These are phyloP conservation scores for Dioscorea zingiberensis DNA, from an alignment of 106 monocot genomes.

Conservation along the genomic window DNA sequence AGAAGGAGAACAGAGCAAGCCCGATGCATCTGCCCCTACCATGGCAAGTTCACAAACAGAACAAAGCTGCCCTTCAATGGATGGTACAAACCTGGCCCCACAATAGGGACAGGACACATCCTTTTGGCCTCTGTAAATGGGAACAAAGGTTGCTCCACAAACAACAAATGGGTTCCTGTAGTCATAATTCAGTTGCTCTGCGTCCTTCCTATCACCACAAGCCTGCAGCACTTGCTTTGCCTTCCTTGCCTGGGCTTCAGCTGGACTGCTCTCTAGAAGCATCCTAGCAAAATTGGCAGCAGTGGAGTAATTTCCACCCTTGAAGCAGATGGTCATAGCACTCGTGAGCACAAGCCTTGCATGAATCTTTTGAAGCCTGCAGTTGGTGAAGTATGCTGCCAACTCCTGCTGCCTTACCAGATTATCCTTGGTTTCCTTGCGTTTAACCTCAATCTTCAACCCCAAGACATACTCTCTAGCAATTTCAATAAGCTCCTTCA, in stretches of 20 bases:
- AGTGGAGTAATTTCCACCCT: slow-evolving; percentile 55
- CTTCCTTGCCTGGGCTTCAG: slow-evolving; percentile 37
- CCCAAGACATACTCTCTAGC: slow-evolving; percentile 72
- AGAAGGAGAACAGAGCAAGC: slow-evolving; percentile 65
- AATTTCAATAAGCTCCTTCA: slow-evolving; percentile 81
- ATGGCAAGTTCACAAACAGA: slow-evolving; percentile 80
- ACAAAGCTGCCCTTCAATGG: slow-evolving; percentile 61
- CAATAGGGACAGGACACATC: slow-evolving; percentile 78
- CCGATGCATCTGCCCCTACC: slow-evolving; percentile 75
- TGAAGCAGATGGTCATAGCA: slow-evolving; percentile 72
- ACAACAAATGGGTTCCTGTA: slow-evolving; percentile 86
- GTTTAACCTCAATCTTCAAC: slow-evolving; percentile 65
- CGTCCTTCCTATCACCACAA: slow-evolving; percentile 49
- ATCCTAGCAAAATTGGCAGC: slow-evolving; percentile 77
- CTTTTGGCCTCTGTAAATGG: slow-evolving; percentile 92
- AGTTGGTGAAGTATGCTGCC: slow-evolving; percentile 89
- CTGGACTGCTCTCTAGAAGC: slow-evolving; percentile 69
- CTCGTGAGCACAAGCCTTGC: slow-evolving; percentile 59
- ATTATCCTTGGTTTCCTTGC: slow-evolving; percentile 67
- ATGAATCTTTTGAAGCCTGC: slow-evolving; percentile 72
- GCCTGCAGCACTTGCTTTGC: slow-evolving; percentile 58
- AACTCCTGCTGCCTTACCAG: slow-evolving; percentile 62
- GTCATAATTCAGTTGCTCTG: slow-evolving; percentile 61
- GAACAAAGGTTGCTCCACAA: slow-evolving; percentile 78
- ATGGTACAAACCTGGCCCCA: slow-evolving; percentile 55